Base-by-base conservation (phyloP, 2,329 filamentous ascomycete species). In the Zymoseptoria ardabiliae region DNA sequence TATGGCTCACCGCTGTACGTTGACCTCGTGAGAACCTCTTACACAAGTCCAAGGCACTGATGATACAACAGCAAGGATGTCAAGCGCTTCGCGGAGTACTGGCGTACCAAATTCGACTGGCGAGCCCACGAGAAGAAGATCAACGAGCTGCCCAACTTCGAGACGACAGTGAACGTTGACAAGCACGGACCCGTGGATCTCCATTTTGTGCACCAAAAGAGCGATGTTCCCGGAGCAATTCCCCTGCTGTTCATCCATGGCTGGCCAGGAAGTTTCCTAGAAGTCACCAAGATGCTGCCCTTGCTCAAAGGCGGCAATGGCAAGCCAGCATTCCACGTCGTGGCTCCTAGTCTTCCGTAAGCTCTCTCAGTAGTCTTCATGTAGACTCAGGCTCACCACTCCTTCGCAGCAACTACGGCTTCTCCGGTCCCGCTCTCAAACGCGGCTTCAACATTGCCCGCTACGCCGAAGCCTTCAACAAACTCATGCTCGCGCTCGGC, bases 221-320 rank as follows among this genome's bases (percentile, higher is more conserved):
- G 81, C 65, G 68, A 72, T 1, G 75, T 75, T 2, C 65, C 77
- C 1, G 76, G 77, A 20, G 84, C 84, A 1, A 82, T 90, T 50
- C 86, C 87, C 0, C 68, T 90, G 28, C 70, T 90, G 0, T 89
- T 90, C 69, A 77, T 79, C n/a, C 86, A 89, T 68, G 85, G 86
- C 13, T 89, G 79, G 70, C 88, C 88, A 0, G 87, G 88, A 1
- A 86, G 82, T 63, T 89, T 88, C 68, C 69, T 87, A 53, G 87
- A 90, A 72, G 85, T 84, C 2, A 73, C 75, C 20, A 89, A 87
- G 67, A 74, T 90, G 52, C 75, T 91, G 0, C 71, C 74, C 1
- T 64, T 78, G 1, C 71, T 84, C 9, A 71, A 73, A 5, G 63
- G 69, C 13, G 68, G 68, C 13, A 66, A 70, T 4, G 72, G 73